Evolutionary conservation across 2,329 filamentous ascomycete species (phyloP), one percentile per base, ranked within the genome.

Genomic region (Monosporascus sp.): DNA sequence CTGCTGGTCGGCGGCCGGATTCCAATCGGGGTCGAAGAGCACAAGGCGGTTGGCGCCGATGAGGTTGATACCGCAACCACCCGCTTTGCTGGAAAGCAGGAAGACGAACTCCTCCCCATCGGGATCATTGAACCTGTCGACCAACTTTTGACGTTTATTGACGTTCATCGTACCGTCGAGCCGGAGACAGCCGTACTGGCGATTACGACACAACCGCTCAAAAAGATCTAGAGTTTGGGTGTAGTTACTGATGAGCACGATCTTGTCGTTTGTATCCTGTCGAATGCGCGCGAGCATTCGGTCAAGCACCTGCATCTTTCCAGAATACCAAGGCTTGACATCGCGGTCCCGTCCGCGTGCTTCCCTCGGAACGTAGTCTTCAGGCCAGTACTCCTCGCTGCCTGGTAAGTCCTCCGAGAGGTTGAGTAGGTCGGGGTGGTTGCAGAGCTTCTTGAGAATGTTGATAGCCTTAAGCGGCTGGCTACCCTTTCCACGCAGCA

Each of bases 111-210:
- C 94, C 2, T 81, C 78, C 1, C 92, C 92, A 6, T 93, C 81
- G 0, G 94, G 94, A 62, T 99, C 86, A 67, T 99, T 99, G 79
- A 99, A 99, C 62, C 88, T 93, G 76, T 99, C 94, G 7, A 99
- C 94, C 2, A 99, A 83, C 72, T 97, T 99, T 66, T 96, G 90
- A 11, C 94, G 87, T 73, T 99, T 99, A 70, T 87, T 96, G 62
- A 97, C 91, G 65, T 92, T 95, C 94, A 99, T 97, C 7, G 90
- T 96, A 45, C 95, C 94, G 65, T 99, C 94, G 3, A 99, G 86
- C 28, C 94, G 88, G 50, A 99, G 79, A 60, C 79, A 88, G 41
- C 93, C 93, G 65, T 99, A 99, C 3, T 80, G 82, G 17, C 91
- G 88, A 53, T 84, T 81, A 43, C 93, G 89, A 68, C 94, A 99